Evolutionary conservation across 495 filamentous ascomycete species (phyloP).

Genomic region (Stereocaulon alpinum): DNA sequence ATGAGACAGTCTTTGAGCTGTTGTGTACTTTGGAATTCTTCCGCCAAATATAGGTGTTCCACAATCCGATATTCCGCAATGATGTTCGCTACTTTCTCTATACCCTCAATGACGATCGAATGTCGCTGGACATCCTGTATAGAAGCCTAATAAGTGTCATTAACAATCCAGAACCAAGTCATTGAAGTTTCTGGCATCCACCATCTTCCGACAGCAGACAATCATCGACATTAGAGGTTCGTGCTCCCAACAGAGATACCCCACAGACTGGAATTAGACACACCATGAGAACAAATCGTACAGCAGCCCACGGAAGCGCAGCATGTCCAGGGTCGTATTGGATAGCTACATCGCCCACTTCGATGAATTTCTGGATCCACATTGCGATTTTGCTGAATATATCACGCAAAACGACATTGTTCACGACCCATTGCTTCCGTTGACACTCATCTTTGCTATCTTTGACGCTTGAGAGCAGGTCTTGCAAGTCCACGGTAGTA

Average conservation of each 20-base stretch:
- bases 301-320: conserved; percentile 35
- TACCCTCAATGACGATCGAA: not conserved
- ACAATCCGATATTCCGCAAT: not conserved
- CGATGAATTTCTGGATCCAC: conserved; percentile 6
- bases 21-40: no score
- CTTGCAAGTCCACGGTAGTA: no score
- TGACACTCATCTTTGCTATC: not conserved
- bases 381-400: conserved; percentile 25
- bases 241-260: not conserved
- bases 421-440: not conserved
- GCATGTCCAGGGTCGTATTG: conserved; percentile 35
- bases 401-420: conserved; percentile 18
- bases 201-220: no score
- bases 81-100: not conserved
- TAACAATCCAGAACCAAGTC: no score
- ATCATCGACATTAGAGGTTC: no score
- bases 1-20: not conserved
- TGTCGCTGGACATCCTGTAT: no score
- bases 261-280: not conserved
- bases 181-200: no score
- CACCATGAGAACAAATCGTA: conserved; percentile 34
- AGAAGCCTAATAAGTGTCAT: no score
- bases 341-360: conserved; percentile 30
- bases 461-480: no score
- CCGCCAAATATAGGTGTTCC: not conserved